Base-by-base conservation (phyloP, 169 alveolate genomes). In the Cryptosporidium felis region DNA sequence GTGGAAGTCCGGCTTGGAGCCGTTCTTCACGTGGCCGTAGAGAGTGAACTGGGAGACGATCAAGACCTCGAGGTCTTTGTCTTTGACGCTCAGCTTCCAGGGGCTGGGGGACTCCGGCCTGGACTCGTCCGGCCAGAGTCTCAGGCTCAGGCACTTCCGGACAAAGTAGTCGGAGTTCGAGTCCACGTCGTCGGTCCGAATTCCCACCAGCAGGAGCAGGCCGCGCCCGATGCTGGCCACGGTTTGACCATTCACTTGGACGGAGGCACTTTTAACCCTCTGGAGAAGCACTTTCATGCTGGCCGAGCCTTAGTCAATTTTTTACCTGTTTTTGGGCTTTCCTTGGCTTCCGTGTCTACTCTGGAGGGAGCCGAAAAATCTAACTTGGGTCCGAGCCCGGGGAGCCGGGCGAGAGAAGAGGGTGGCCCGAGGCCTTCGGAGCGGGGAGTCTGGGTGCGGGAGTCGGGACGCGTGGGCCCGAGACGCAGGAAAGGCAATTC, bases 1-100 rank as follows among this genome's bases (percentile, higher is more conserved):
- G 88, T 96, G 98, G 81, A 94, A 96, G 81, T 96, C 98, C 0
- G 98, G 98, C 61, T 93, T 94, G 66, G 92, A 94, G 26, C 98
- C 98, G 41, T 80, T 89, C 74, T 95, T 96, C 49, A 95, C 81
- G 44, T 88, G 63, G 21, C 94, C 94, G 80, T 95, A 96, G 26
- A 96, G 93, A 23, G 98, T 96, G 92, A 96, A 96, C 61, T 96
- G 94, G 12, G 97, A 92, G 16, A 96, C 97, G 9, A 95, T 80
- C 41, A 96, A 60, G 3, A 96, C 56, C 41, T 94, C 97, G 58
- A 85, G 93, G 14, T 92, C 89, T 65, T 92, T 90, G 18, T 95
- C 95, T 79, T 82, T 90, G 12, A 94, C 96, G 65, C 91, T 82
- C 59, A 89, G 90, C 80, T 91, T 92, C 98, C 98, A 96, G 34